Base-by-base conservation (phyloP, 768 basidiomycete genomes). In the Mycena venus region DNA sequence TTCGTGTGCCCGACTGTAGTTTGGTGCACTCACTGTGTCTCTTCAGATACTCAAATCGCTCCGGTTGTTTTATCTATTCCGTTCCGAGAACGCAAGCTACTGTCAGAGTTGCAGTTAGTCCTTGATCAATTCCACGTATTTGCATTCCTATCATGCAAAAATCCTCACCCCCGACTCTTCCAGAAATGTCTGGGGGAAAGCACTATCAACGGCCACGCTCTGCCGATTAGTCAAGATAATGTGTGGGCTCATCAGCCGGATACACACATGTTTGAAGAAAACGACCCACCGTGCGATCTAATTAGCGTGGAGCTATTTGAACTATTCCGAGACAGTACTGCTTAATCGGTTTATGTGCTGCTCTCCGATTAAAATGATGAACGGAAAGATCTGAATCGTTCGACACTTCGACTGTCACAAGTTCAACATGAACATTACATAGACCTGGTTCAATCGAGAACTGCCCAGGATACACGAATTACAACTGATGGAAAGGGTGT, bases 271-370 rank as follows among this genome's bases (percentile, higher is more conserved):
- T 55, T 76, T 32, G 51, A 66, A 5, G 65, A 73, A 34, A 76
- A 67, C 31, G 2, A 29, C 32, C 72, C 75, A 4, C 64, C 72
- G 14, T 76, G 75, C 40, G 72, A 76, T 15, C 65, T 76, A 6
- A 76, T 76, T n/a, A 76, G 69, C 25, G 72, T 76, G 21, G 53
- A 76, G 72, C 12, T 76, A 0, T 76, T 76, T 60, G 73, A 76
- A 47, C 29, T 76, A 23, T 76, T 76, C 62, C 72, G 75, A 1
- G 75, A 76, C 38, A 68, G 21, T 12, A 75, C 70, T 19, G n/a
- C n/a, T n/a, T n/a, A n/a, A n/a, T n/a, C n/a, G n/a, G n/a, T n/a
- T n/a, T n/a, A n/a, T n/a, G n/a, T n/a, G n/a, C n/a, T n/a, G n/a
- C n/a, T n/a, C n/a, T n/a, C n/a, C n/a, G n/a, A n/a, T n/a, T n/a